A percentile compares a stretch with the other conserved stretches of the same genome.
Evolutionary conservation across 495 filamentous ascomycete species (phyloP).

Genomic region (Platismatia glauca): DNA sequence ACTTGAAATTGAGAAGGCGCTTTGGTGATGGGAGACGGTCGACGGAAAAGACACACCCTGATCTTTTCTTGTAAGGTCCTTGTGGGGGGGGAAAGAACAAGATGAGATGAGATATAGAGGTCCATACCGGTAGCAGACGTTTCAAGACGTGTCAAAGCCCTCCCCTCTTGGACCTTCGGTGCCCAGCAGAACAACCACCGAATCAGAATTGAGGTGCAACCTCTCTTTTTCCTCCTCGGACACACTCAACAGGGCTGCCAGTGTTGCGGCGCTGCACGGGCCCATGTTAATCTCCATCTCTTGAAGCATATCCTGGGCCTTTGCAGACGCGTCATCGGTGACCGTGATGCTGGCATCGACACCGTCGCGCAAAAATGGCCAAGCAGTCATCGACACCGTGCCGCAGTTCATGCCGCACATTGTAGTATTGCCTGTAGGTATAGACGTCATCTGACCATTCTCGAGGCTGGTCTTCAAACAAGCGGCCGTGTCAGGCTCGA

Average conservation of each 20-base stretch:
- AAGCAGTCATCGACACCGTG: conserved; percentile 53
- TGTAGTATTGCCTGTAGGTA: conserved; percentile 47
- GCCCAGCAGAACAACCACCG: conserved; percentile 46
- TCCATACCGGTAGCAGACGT: neutral
- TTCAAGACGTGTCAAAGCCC: conserved; percentile 7
- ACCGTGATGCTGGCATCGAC: conserved; percentile 52
- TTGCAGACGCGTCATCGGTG: conserved; percentile 46
- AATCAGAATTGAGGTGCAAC: conserved; percentile 33
- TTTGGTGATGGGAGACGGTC: neutral
- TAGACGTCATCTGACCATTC: conserved; percentile 33
- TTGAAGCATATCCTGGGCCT: conserved; percentile 42
- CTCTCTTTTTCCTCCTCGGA: conserved; percentile 23
- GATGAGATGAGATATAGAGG: neutral
- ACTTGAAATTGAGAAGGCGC: neutral
- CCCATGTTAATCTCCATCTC: conserved; percentile 41
- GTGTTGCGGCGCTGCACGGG: conserved; percentile 54
- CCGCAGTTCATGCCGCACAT: conserved; percentile 65
- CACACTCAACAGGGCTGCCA: conserved; percentile 48
- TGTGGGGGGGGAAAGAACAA: neutral
- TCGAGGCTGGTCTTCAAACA: conserved; percentile 46
- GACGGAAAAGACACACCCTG: neutral
- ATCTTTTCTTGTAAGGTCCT: neutral
- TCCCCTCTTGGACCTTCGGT: conserved; percentile 38
- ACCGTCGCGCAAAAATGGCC: conserved; percentile 45
- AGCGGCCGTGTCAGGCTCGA: conserved; percentile 57